Evolutionary conservation across 1,284 basidiomycete species (phyloP).

Genomic region (Athelia sp.): DNA sequence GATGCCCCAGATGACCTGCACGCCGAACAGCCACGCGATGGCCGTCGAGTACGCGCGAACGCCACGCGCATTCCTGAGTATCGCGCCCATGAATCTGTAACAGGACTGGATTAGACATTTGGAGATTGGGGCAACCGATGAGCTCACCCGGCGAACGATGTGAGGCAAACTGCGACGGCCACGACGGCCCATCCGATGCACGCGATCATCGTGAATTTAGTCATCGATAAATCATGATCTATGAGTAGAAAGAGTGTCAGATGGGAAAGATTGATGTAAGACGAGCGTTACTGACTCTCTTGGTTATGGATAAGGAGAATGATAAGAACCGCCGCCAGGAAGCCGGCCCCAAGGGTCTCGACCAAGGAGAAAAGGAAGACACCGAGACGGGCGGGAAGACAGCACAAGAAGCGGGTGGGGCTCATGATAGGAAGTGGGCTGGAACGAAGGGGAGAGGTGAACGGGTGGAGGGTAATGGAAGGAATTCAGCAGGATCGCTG

Average conservation of each 20-base stretch:
- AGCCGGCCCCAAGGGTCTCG: neutral
- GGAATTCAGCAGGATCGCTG: too few relatives aligned
- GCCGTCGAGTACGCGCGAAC: neutral
- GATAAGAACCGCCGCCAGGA: neutral
- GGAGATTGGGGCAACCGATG: neutral
- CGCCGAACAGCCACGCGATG: neutral
- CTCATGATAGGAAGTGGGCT: neutral
- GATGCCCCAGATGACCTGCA: neutral
- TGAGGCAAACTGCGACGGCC: neutral
- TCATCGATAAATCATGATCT: neutral
- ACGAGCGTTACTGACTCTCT: too few relatives aligned
- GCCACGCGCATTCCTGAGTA: neutral
- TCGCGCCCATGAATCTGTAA: neutral
- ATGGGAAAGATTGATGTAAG: too few relatives aligned
- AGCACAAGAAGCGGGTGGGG: neutral
- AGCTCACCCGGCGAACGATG: neutral
- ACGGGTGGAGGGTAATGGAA: too few relatives aligned
- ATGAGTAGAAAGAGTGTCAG: neutral
- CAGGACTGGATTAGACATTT: too few relatives aligned
- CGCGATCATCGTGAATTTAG: neutral
- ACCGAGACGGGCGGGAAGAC: neutral
- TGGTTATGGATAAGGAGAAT: too few relatives aligned
- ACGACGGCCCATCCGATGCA: neutral
- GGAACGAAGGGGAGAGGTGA: too few relatives aligned
- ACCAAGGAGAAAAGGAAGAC: neutral